Evolutionary conservation across 495 filamentous ascomycete species (phyloP).

Genomic region (Aspergillus asperescens): DNA sequence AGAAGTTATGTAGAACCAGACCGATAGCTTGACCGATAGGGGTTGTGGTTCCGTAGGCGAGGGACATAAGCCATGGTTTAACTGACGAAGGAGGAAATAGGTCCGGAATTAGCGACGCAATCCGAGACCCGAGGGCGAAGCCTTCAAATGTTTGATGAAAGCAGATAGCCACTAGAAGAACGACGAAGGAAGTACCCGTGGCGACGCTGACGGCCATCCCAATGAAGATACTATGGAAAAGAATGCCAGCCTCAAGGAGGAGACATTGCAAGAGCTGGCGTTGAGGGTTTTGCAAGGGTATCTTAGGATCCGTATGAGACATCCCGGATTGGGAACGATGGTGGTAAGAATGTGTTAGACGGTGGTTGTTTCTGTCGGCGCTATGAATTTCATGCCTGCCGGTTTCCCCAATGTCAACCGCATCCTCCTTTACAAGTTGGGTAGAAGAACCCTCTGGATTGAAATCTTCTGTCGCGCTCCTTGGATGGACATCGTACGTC

Average conservation of each 20-base stretch:
- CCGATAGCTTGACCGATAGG: conserved; percentile 89
- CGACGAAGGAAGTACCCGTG: conserved; percentile 68
- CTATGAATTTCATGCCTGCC: conserved; percentile 19
- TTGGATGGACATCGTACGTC: conserved; percentile 1
- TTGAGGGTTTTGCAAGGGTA: conserved; percentile 38
- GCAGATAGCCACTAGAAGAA: conserved; percentile 74
- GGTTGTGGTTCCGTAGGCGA: conserved; percentile 87
- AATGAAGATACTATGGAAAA: conserved; percentile 86
- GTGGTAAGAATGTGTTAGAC: conserved; percentile 2
- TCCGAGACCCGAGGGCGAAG: conserved; percentile 67
- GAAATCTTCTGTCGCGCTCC: conserved; percentile 8
- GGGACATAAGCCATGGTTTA: conserved; percentile 89
- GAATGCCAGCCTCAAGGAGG: conserved; percentile 76
- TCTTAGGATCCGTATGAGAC: conserved; percentile 17
- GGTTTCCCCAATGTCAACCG: conserved; percentile 29
- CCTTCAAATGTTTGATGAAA: conserved; percentile 87
- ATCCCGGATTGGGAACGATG: conserved; percentile 16
- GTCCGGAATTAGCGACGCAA: conserved; percentile 57
- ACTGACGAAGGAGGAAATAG: conserved; percentile 45
- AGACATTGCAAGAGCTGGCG: conserved; percentile 71
- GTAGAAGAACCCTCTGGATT: neutral
- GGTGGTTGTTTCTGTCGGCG: conserved; percentile 14
- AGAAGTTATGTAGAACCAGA: conserved; percentile 71
- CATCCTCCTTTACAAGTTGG: conserved; percentile 1
- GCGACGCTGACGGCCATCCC: conserved; percentile 86